These are phyloP conservation scores for Gastrolobium bilobum DNA, from an alignment of 306 rosid genomes.

Conservation along the genomic window DNA sequence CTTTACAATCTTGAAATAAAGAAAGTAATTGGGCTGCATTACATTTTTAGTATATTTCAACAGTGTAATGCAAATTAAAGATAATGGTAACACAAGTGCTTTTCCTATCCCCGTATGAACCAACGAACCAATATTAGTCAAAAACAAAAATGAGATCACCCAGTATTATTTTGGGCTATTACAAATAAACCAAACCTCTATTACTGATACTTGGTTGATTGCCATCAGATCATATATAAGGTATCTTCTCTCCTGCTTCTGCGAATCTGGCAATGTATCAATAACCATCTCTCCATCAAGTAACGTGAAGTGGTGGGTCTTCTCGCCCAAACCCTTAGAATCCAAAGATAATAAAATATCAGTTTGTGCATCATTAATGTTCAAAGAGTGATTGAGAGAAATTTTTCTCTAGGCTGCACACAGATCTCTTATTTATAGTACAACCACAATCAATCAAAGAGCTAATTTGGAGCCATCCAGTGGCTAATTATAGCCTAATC, in stretches of 20 bases:
- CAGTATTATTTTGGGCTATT: slow-evolving; percentile 14
- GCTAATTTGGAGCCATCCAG: slow-evolving; percentile 1
- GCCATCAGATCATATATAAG: slow-evolving; percentile 97
- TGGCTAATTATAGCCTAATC: slow-evolving; percentile 11
- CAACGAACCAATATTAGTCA: slow-evolving; percentile 8
- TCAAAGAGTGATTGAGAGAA: slow-evolving; percentile 28
- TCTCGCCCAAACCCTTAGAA: slow-evolving; percentile 81
- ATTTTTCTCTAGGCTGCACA: slow-evolving; percentile 27
- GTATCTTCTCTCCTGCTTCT: slow-evolving; percentile 96
- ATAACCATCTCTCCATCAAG: slow-evolving; percentile 99
- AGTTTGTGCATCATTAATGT: slow-evolving; percentile 47
- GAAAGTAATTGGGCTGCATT: background rate
- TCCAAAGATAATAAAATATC: slow-evolving; percentile 57
- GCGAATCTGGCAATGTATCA: slow-evolving; percentile 91
- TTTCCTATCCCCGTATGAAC: background rate
- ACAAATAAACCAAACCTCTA: slow-evolving; percentile 70
- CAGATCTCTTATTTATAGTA: background rate
- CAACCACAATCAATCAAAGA: slow-evolving; percentile 34
- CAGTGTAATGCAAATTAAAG: slow-evolving; percentile 10
- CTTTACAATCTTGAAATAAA: background rate
- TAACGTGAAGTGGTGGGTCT: slow-evolving; percentile 88
- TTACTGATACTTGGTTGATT: slow-evolving; percentile 73
- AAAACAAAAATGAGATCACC: slow-evolving; percentile 19
- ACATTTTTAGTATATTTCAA: slow-evolving; percentile 5
- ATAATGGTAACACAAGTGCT: background rate